Conservation (phyloP, 495 filamentous ascomycete genomes). For the Rhypophila decipiens region DNA sequence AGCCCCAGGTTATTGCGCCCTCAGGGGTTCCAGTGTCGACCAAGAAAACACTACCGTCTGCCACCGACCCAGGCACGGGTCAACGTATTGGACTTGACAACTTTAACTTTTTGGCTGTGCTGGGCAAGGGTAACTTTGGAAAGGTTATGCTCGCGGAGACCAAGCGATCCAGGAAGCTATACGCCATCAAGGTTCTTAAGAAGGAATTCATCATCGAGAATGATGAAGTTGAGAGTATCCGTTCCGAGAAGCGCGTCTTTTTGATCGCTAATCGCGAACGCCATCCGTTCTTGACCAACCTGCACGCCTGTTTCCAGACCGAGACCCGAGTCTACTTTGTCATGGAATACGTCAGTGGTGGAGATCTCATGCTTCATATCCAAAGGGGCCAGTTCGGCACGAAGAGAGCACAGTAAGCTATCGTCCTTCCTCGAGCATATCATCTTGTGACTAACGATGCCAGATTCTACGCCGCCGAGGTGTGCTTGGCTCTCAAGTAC, state of each 20-base stretch:
- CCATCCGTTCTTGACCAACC: constrained; percentile 90
- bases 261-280: constrained; percentile 96
- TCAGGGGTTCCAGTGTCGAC: constrained; percentile 31
- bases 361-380: constrained; percentile 98
- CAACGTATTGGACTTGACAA: constrained; percentile 89
- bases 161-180: constrained; percentile 82
- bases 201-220: constrained; percentile 99
- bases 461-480: constrained; percentile 96
- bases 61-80: constrained; percentile 59
- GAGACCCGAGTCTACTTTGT: constrained; percentile 99
- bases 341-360: constrained; percentile 99
- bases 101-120: constrained; percentile 98
- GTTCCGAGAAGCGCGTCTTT: constrained; percentile 96
- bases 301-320: constrained; percentile 99
- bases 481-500: constrained; percentile 95
- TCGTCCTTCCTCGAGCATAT: neutral
- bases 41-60: constrained; percentile 50
- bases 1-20: constrained; percentile 17
- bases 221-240: constrained; percentile 98
- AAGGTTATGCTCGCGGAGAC: constrained; percentile 99
- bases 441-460: neutral
- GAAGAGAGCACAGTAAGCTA: constrained; percentile 83
- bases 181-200: constrained; percentile 98
- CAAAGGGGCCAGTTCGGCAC: constrained; percentile 93
- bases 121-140: constrained; percentile 98